Base-by-base conservation (phyloP, 148 eudicot species). In the Rheum nobile region DNA sequence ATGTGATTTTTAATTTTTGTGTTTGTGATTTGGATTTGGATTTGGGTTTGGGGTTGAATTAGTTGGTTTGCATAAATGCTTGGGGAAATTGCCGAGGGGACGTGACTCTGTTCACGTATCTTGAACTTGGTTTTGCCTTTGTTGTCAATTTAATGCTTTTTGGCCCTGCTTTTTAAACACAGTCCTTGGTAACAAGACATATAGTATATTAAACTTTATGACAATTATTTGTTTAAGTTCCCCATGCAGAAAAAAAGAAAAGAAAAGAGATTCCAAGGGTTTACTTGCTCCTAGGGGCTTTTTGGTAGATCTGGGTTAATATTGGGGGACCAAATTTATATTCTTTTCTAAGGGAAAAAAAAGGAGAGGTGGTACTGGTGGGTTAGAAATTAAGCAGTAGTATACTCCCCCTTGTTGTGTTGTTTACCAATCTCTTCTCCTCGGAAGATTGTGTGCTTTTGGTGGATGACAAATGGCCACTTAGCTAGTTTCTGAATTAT, bases 51-150 rank as follows among this genome's bases (percentile, higher is more conserved):
- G 71, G 21, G 7, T 37, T 3, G 38, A 8, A 37, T 68, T 68
- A 28, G 73, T 71, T 71, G 73, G 73, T 71, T 63, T 63, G 39
- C 69, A 63, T 63, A 63, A 63, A 63, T 63, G 69, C 69, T 61
- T 31, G 37, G 69, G 69, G 69, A 16, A 31, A 16, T 31, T 32
- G 69, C 21, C 39, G 69, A 31, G 69, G 38, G 69, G 38, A 29
- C 38, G 69, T 63, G 38, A 32, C 1, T 8, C 21, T 31, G 31
- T 65, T 65, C 70, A 65, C 38, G 70, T 65, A 14, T 65, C 3
- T 32, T 41, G 21, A 65, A 65, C 38, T 65, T 59, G 12, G 26
- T 6, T 61, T 54, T 29, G 8, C n/a, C 68, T 61, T 61, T 61
- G 68, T 28, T 61, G 68, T 61, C 68, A 61, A 32, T 16, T 65